Conservation (phyloP, 164 flowering plant species). For the Magnolia officinalis region DNA sequence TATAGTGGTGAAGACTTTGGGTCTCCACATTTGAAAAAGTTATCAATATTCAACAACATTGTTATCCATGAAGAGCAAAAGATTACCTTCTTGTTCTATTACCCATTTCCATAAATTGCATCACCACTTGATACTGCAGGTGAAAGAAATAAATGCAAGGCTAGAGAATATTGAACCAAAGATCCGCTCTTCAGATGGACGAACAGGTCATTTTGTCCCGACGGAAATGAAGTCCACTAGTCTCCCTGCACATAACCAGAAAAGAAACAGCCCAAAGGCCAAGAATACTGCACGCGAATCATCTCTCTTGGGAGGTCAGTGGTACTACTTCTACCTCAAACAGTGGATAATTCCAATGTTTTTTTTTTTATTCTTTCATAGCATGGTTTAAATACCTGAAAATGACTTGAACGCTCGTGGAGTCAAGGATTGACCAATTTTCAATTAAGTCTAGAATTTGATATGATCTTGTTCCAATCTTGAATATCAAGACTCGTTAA, state of each 20-base stretch:
- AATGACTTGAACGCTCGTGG: neutral
- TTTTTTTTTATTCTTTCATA: neutral
- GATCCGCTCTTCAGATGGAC: constrained; percentile 57
- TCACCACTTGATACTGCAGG: constrained; percentile 36
- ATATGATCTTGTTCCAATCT: too few species aligned
- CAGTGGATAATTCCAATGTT: neutral
- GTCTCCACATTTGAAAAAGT: too few species aligned
- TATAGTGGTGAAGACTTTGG: neutral
- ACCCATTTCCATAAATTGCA: neutral
- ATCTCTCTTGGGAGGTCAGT: constrained; percentile 81
- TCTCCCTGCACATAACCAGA: constrained; percentile 32
- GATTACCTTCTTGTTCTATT: neutral
- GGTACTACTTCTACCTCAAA: neutral
- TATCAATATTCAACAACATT: neutral
- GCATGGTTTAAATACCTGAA: neutral
- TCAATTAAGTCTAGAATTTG: too few species aligned
- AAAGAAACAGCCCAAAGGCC: constrained; percentile 87
- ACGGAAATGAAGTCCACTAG: constrained; percentile 46
- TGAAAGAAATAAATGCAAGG: constrained; percentile 89
- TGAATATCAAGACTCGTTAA: too few species aligned
- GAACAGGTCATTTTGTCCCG: constrained; percentile 32
- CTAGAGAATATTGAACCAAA: constrained; percentile 88
- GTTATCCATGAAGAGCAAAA: neutral
- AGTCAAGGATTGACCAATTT: neutral
- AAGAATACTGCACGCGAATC: constrained; percentile 61